Evolutionary conservation across 2,329 filamentous ascomycete species (phyloP).

Genomic region (Aspergillus bombycis): DNA sequence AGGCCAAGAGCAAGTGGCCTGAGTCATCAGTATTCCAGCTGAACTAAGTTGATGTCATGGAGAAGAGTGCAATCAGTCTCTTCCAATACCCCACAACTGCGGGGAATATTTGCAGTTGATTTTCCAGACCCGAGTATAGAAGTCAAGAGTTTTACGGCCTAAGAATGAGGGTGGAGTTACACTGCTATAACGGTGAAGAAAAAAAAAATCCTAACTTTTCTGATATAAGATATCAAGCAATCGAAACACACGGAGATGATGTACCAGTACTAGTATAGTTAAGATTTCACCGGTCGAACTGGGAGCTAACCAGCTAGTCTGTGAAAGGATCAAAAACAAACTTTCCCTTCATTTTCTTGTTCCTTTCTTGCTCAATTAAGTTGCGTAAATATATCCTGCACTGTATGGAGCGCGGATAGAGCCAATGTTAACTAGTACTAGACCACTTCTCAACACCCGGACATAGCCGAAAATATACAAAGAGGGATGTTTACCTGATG

Average conservation of each 20-base stretch:
- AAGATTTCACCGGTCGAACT: neutral
- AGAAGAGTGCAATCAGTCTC: neutral
- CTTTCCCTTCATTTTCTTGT: neutral
- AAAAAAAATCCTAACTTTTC: neutral
- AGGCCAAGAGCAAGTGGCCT: slow-evolving; percentile 45
- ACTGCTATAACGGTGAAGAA: neutral
- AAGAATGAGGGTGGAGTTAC: neutral
- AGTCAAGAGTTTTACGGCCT: neutral
- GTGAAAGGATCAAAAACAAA: neutral
- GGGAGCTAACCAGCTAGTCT: neutral
- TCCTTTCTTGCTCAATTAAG: neutral
- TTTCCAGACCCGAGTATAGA: slow-evolving; percentile 2
- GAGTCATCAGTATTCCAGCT: slow-evolving; percentile 43
- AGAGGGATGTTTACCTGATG: neutral
- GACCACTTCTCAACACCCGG: neutral
- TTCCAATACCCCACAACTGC: neutral
- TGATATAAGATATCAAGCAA: neutral
- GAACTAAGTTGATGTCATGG: slow-evolving; percentile 19
- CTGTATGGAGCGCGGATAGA: neutral
- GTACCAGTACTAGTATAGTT: slow-evolving; percentile 4
- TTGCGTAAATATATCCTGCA: neutral
- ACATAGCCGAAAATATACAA: neutral
- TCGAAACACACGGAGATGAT: neutral
- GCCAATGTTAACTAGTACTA: neutral
- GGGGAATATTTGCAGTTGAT: neutral